phyloP scores from a whole-genome alignment of 306 rosid genomes.

The Quercus agrifolia region DNA sequence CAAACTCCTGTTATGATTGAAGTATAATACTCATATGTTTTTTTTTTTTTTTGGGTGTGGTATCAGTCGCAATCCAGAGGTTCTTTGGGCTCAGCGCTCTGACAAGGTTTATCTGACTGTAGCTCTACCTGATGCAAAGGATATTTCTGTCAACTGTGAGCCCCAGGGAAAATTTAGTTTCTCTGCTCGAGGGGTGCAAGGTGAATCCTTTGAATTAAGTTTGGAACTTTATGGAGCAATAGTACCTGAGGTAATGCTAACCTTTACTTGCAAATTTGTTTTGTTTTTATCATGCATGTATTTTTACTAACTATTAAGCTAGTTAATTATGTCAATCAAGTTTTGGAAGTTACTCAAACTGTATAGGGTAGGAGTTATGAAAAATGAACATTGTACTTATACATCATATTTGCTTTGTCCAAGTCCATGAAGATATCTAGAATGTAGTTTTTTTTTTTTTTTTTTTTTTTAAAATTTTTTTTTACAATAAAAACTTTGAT shows the following conservation, averaged over 20 bases:
- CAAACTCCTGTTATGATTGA: not conserved
- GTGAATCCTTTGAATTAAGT: conserved; percentile 56
- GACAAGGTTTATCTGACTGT: conserved; percentile 78
- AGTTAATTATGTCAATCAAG: not conserved
- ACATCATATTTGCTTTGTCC: no score
- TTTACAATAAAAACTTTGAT: no score
- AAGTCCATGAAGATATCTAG: no score
- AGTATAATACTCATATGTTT: not conserved
- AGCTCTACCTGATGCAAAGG: conserved; percentile 81
- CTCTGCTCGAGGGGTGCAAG: conserved; percentile 69
- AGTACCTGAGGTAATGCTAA: conserved; percentile 52
- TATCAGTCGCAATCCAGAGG: conserved; percentile 84
- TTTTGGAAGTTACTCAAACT: not conserved
- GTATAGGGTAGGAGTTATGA: not conserved
- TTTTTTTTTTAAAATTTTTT: no score
- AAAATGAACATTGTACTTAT: no score
- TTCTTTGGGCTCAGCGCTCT: conserved; percentile 94
- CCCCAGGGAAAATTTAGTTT: conserved; percentile 72
- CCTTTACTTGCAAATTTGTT: not conserved
- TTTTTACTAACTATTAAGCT: not conserved
- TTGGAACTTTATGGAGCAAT: conserved; percentile 66
- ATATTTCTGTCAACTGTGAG: conserved; percentile 68
- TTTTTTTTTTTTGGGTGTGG: not conserved
- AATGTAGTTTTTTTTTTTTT: no score
- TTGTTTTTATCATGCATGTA: not conserved